A percentile compares a stretch with the other conserved stretches of the same genome.
Conservation (phyloP, 148 eudicot genomes). For the Rheum nobile region DNA sequence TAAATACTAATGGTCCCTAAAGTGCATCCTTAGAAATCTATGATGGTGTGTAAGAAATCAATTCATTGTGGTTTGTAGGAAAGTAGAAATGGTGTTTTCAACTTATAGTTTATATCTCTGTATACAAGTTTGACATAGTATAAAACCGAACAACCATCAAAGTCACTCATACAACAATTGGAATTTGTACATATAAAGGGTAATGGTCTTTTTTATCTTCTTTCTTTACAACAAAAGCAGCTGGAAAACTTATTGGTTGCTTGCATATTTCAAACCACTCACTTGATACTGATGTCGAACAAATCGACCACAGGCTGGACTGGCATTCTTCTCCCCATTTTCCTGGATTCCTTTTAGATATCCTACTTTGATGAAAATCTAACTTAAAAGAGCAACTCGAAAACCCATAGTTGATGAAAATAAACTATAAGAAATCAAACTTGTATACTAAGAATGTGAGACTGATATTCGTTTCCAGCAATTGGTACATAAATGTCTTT, state of each 20-base stretch:
- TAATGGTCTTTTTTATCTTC: background rate
- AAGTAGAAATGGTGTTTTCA: background rate
- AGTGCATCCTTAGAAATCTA: too few species aligned
- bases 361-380: background rate
- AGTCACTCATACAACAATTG: slow-evolving; percentile 28
- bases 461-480: too few species aligned
- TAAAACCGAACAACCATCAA: too few species aligned
- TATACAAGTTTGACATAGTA: too few species aligned
- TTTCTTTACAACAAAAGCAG: background rate
- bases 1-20: too few species aligned
- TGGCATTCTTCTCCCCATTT: slow-evolving; percentile 33
- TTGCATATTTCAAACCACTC: slow-evolving; percentile 34
- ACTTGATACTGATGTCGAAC: slow-evolving; percentile 37
- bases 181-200: background rate
- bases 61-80: too few species aligned
- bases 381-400: background rate
- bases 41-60: too few species aligned
- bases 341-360: background rate
- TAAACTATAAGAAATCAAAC: too few species aligned
- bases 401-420: background rate
- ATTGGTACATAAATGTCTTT: too few species aligned
- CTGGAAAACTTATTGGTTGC: background rate
- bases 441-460: too few species aligned
- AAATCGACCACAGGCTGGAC: slow-evolving; percentile 54
- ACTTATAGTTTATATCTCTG: too few species aligned